These are phyloP conservation scores for Trichoderma sp. DNA, from an alignment of 2,329 filamentous ascomycete genomes.

Conservation along the genomic window DNA sequence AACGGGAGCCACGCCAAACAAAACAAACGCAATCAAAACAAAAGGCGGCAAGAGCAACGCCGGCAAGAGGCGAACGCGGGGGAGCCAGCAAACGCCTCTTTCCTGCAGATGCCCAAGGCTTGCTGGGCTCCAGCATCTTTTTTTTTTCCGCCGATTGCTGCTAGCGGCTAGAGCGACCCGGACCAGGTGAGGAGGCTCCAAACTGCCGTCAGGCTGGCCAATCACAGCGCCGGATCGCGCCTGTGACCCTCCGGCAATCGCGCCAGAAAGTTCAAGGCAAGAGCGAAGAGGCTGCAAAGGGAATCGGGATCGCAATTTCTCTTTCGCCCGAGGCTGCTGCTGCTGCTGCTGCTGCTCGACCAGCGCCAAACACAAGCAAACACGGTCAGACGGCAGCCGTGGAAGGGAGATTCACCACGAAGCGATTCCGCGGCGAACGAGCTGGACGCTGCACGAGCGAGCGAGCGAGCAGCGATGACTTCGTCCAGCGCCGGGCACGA, in stretches of 20 bases:
- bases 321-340: constrained; percentile 30
- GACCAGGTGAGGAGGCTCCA: constrained; percentile 22
- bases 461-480: constrained; percentile 57
- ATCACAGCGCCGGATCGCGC: constrained; percentile 30
- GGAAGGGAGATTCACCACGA: not conserved
- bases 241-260: constrained; percentile 27
- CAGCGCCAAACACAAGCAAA: not conserved
- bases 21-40: not conserved
- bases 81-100: constrained; percentile 13
- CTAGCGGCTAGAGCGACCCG: constrained; percentile 22
- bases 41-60: not conserved
- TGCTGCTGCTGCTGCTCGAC: constrained; percentile 10
- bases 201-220: constrained; percentile 26
- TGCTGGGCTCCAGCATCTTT: constrained; percentile 9
- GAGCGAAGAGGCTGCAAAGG: constrained; percentile 24
- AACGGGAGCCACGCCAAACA: not conserved
- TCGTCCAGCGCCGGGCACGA: constrained; percentile 53
- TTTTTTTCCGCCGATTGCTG: constrained; percentile 17
- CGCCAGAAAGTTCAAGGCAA: constrained; percentile 24
- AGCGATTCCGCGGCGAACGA: constrained; percentile 50
- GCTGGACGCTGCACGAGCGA: constrained; percentile 50
- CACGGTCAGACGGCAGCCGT: not conserved
- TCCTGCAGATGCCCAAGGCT: constrained; percentile 4
- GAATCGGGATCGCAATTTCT: constrained; percentile 19
- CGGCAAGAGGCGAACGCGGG: constrained; percentile 18